phyloP scores from a whole-genome alignment of 106 monocot species.

The Triglochin maritima region DNA sequence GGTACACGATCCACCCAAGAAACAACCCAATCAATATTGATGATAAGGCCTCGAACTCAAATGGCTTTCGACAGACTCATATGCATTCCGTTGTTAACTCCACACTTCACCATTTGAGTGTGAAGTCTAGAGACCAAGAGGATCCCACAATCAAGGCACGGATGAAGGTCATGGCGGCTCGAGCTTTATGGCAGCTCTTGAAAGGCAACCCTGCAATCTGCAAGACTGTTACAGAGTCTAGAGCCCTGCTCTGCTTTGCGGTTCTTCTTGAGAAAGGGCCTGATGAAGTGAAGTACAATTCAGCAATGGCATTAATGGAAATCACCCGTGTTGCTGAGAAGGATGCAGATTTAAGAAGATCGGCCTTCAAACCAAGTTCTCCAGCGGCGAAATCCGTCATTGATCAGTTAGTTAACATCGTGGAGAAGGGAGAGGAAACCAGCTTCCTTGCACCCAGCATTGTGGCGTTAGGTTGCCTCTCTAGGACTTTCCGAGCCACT shows the following conservation, averaged over 20 bases:
- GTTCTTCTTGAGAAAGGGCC: slow-evolving; percentile 69
- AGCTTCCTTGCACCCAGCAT: slow-evolving; percentile 14
- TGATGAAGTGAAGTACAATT: slow-evolving; percentile 69
- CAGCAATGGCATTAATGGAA: slow-evolving; percentile 87
- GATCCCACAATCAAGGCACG: slow-evolving; percentile 40
- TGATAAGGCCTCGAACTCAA: not conserved
- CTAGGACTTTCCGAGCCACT: slow-evolving; percentile 15
- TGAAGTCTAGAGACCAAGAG: slow-evolving; percentile 46
- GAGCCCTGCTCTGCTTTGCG: slow-evolving; percentile 75
- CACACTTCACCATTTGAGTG: slow-evolving; percentile 24
- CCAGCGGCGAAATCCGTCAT: slow-evolving; percentile 12
- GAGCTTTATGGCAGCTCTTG: slow-evolving; percentile 51
- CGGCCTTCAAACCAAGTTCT: slow-evolving; percentile 42
- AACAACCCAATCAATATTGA: not conserved
- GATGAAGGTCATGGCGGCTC: slow-evolving; percentile 58
- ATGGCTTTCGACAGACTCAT: not conserved
- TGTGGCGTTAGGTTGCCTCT: slow-evolving; percentile 12
- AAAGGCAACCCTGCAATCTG: slow-evolving; percentile 61
- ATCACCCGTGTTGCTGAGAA: slow-evolving; percentile 64
- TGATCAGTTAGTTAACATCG: slow-evolving; percentile 11
- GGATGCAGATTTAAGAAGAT: slow-evolving; percentile 51
- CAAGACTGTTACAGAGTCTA: slow-evolving; percentile 76
- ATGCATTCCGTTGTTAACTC: slow-evolving; percentile 40
- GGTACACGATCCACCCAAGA: not conserved
- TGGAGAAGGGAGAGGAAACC: slow-evolving; percentile 1